Percentiles rank a stretch among this genome's conserved stretches.
These are phyloP conservation scores for Ophiocordyceps sinensis DNA, from an alignment of 2,329 filamentous ascomycete genomes.

Conservation along the genomic window DNA sequence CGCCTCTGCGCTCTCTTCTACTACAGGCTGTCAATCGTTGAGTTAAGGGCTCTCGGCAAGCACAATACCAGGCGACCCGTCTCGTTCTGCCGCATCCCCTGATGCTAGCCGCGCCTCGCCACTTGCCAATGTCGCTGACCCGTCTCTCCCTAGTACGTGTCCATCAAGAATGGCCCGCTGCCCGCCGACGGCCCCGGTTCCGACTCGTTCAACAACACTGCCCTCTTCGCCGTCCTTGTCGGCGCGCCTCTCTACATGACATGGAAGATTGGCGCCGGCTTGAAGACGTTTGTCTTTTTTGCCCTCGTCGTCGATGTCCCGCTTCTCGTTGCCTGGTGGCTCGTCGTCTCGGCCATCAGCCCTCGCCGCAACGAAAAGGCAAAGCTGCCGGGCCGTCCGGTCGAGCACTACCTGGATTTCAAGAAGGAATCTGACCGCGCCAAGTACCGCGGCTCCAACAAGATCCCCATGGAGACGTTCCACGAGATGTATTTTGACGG, in stretches of 20 bases:
- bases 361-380: conserved; percentile 90
- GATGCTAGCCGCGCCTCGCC: not conserved
- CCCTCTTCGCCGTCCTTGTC: conserved; percentile 56
- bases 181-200: conserved; percentile 76
- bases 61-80: not conserved
- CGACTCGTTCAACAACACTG: conserved; percentile 75
- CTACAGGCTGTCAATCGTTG: too few relatives aligned
- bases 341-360: conserved; percentile 62
- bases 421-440: conserved; percentile 45
- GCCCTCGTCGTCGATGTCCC: conserved; percentile 64
- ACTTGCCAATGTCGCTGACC: not conserved
- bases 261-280: conserved; percentile 74
- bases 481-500: conserved; percentile 97
- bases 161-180: conserved; percentile 88
- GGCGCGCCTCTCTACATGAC: conserved; percentile 66
- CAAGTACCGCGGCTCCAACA: conserved; percentile 65
- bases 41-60: too few relatives aligned
- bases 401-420: conserved; percentile 85
- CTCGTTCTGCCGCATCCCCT: not conserved
- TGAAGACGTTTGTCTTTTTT: conserved; percentile 83
- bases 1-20: not conserved
- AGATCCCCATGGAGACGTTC: conserved; percentile 86
- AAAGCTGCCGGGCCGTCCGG: conserved; percentile 67
- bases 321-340: conserved; percentile 72
- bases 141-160: conserved; percentile 22